Evolutionary conservation across 1,139 yeast species (phyloP).

Genomic region (Wickerhamiella infanticola): DNA sequence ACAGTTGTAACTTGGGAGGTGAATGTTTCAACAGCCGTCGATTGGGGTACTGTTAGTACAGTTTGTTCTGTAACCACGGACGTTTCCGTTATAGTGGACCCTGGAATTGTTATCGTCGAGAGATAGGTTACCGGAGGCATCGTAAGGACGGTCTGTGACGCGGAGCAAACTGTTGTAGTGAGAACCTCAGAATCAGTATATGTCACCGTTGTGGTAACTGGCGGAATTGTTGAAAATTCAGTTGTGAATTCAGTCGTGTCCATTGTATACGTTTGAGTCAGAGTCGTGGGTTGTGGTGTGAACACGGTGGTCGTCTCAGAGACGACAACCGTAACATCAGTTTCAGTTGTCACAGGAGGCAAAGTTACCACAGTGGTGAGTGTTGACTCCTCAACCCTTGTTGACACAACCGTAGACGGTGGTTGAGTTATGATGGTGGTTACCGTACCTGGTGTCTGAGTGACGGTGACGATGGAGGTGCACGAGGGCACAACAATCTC

Average conservation of each 20-base stretch:
- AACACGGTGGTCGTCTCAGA: neutral
- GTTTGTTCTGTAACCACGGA: conserved; percentile 1
- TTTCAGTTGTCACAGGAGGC: neutral
- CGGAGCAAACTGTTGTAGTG: neutral
- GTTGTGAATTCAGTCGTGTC: neutral
- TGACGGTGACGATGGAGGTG: conserved; percentile 1
- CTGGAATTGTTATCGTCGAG: neutral
- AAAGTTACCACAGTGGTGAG: neutral
- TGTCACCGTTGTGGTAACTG: neutral
- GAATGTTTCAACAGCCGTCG: neutral
- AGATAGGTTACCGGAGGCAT: neutral
- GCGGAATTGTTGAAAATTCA: neutral
- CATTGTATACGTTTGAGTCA: neutral
- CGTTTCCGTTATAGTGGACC: neutral
- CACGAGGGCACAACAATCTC: neutral
- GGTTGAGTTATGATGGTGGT: neutral
- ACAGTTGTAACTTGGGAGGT: neutral
- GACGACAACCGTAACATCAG: neutral
- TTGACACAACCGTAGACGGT: neutral
- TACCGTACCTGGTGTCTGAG: neutral
- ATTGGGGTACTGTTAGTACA: neutral
- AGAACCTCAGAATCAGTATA: neutral
- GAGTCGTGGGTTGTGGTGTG: neutral
- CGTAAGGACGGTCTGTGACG: neutral
- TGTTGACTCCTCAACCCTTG: neutral